These are phyloP conservation scores for Prillingera fragicola DNA, from an alignment of 1,284 basidiomycete species.

Conservation along the genomic window DNA sequence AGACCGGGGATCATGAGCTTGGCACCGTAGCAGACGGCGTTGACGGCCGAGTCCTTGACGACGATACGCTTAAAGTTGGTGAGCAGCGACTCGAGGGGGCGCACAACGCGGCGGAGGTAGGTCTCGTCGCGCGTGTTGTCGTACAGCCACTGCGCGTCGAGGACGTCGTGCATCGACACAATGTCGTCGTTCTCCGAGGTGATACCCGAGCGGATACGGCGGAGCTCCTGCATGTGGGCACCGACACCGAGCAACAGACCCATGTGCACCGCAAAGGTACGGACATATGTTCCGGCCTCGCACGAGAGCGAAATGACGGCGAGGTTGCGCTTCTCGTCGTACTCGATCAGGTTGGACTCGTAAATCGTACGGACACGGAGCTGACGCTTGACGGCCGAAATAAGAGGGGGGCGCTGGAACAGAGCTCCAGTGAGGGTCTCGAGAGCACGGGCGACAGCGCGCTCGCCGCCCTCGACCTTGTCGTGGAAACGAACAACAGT, in stretches of 20 bases:
- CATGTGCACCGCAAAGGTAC: slow-evolving; percentile 95
- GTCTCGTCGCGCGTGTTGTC: slow-evolving; percentile 99
- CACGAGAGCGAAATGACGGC: slow-evolving; percentile 98
- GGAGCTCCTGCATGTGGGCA: slow-evolving; percentile 98
- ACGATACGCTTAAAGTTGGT: slow-evolving; percentile 98
- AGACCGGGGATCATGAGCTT: slow-evolving; percentile 99
- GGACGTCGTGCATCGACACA: slow-evolving; percentile 99
- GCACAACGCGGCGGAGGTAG: slow-evolving; percentile 90
- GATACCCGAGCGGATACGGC: slow-evolving; percentile 90
- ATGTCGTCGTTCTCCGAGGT: slow-evolving; percentile 97
- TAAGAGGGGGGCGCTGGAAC: slow-evolving; percentile 97
- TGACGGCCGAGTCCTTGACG: slow-evolving; percentile 98
- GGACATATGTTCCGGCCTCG: slow-evolving; percentile 91
- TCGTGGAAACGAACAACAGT: slow-evolving; percentile 91
- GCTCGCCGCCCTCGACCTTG: slow-evolving; percentile 69
- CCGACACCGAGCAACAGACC: slow-evolving; percentile 93
- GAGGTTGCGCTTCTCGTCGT: slow-evolving; percentile 94
- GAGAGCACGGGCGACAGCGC: slow-evolving; percentile 83
- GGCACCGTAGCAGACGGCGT: slow-evolving; percentile 98
- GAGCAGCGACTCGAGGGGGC: slow-evolving; percentile 89
- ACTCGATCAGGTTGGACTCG: slow-evolving; percentile 92
- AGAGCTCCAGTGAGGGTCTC: slow-evolving; percentile 97
- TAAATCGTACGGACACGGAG: slow-evolving; percentile 97
- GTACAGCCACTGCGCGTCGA: slow-evolving; percentile 98
- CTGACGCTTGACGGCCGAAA: slow-evolving; percentile 98